Evolutionary conservation across 441 rosid genomes (phyloP).

Genomic region (Gossypium davidsonii): DNA sequence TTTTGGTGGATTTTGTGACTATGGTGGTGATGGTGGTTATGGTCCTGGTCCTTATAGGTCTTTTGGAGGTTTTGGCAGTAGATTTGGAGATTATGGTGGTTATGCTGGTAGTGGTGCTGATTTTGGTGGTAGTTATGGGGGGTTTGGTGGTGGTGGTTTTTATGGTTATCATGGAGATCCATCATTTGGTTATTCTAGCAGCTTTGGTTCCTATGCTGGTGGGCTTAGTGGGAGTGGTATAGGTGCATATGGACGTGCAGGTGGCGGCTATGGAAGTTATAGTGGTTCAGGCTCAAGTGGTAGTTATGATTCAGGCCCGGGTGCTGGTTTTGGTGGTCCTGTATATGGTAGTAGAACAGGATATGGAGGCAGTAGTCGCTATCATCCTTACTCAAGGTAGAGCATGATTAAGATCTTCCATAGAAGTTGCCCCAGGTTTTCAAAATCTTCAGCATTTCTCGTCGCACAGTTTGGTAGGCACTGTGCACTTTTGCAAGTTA

Average conservation of each 20-base stretch:
- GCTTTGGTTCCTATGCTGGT: constrained; percentile 27
- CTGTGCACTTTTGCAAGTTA: constrained; percentile 13
- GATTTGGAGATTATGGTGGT: constrained; percentile 26
- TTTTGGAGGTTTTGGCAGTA: constrained; percentile 24
- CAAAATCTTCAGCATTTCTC: constrained; percentile 7
- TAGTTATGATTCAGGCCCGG: constrained; percentile 26
- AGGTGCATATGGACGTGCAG: constrained; percentile 13
- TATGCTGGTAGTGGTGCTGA: constrained; percentile 16
- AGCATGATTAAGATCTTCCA: constrained; percentile 8
- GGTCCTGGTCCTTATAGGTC: constrained; percentile 28
- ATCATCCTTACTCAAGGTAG: constrained; percentile 32
- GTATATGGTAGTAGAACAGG: constrained; percentile 23
- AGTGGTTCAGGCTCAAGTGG: constrained; percentile 25
- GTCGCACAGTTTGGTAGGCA: not conserved
- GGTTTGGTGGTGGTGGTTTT: constrained; percentile 24
- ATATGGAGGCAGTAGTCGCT: constrained; percentile 26
- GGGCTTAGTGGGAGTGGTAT: constrained; percentile 19
- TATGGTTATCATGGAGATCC: constrained; percentile 26
- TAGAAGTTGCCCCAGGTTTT: constrained; percentile 24
- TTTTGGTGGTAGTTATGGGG: constrained; percentile 24
- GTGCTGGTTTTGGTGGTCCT: constrained; percentile 25
- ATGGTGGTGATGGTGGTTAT: constrained; percentile 17
- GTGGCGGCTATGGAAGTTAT: constrained; percentile 28
- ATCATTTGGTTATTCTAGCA: constrained; percentile 29
- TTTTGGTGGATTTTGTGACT: constrained; percentile 18